phyloP scores from a whole-genome alignment of 2,329 filamentous ascomycete species.

The Neofusicoccum ribis region DNA sequence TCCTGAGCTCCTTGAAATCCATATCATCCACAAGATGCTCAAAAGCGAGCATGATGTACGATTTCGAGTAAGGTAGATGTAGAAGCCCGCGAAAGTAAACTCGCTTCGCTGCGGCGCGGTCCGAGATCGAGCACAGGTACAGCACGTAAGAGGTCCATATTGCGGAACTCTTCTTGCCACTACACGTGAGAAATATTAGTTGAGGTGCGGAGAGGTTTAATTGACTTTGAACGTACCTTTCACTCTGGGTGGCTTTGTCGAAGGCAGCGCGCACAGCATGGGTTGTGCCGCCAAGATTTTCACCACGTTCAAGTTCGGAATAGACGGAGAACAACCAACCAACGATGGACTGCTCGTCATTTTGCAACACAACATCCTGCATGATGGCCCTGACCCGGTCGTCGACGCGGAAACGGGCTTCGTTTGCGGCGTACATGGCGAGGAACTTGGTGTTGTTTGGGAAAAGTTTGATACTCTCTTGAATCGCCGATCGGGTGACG shows the following conservation, averaged over 20 bases:
- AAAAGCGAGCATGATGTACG: slow-evolving; percentile 60
- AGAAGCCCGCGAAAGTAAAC: slow-evolving; percentile 59
- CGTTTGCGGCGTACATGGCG: slow-evolving; percentile 70
- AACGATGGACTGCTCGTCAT: slow-evolving; percentile 41
- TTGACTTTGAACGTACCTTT: neutral
- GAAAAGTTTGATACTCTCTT: slow-evolving; percentile 62
- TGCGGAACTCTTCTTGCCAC: slow-evolving; percentile 30
- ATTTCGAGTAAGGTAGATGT: slow-evolving; percentile 64
- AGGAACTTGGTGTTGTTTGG: slow-evolving; percentile 78
- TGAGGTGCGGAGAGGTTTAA: neutral
- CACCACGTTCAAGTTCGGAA: slow-evolving; percentile 52
- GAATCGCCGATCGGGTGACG: slow-evolving; percentile 63
- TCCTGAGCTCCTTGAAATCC: slow-evolving; percentile 50
- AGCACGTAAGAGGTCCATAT: slow-evolving; percentile 36
- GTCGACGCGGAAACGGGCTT: slow-evolving; percentile 69
- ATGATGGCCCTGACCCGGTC: slow-evolving; percentile 74
- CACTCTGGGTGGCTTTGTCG: slow-evolving; percentile 49
- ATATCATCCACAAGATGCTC: slow-evolving; percentile 40
- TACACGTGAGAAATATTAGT: neutral
- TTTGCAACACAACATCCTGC: slow-evolving; percentile 40
- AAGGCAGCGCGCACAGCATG: slow-evolving; percentile 58
- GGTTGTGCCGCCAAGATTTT: slow-evolving; percentile 45
- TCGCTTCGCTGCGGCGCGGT: slow-evolving; percentile 41
- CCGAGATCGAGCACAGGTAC: neutral
- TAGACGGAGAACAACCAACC: slow-evolving; percentile 58